These are phyloP conservation scores for Penicillium manginii DNA, from an alignment of 495 filamentous ascomycete genomes.

Conservation along the genomic window DNA sequence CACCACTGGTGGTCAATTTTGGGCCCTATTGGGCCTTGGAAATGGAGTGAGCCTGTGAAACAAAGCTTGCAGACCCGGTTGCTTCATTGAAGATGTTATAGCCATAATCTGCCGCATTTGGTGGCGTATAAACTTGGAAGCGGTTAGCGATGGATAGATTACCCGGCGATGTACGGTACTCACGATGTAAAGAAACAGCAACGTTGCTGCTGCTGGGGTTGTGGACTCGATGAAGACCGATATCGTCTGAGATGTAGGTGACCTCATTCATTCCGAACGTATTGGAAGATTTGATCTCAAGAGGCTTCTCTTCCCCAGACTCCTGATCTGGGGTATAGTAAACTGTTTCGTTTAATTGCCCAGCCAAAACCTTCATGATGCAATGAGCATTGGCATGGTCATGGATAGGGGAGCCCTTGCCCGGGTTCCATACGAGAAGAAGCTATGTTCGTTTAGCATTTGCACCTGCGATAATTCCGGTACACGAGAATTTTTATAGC, in stretches of 20 bases:
- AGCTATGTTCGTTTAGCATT: conserved; percentile 50
- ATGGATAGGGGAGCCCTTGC: conserved; percentile 79
- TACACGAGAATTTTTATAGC: not conserved
- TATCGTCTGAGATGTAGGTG: conserved; percentile 78
- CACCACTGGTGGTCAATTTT: not conserved
- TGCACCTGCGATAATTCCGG: not conserved
- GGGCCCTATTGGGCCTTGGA: not conserved
- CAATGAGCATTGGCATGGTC: conserved; percentile 86
- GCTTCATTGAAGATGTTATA: conserved; percentile 72
- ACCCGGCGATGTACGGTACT: conserved; percentile 28
- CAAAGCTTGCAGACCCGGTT: conserved; percentile 59
- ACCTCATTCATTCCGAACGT: conserved; percentile 59
- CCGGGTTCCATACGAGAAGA: conserved; percentile 86
- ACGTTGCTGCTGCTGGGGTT: conserved; percentile 69
- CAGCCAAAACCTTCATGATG: conserved; percentile 56
- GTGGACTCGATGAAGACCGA: conserved; percentile 79
- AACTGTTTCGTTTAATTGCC: conserved; percentile 72
- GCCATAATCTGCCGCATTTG: conserved; percentile 75
- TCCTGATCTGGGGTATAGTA: conserved; percentile 65
- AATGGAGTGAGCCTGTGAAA: conserved; percentile 33
- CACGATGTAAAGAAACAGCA: conserved; percentile 83
- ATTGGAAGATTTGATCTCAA: conserved; percentile 31
- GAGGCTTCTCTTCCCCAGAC: conserved; percentile 15
- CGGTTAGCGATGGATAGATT: not conserved
- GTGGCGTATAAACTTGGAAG: conserved; percentile 29